These are phyloP conservation scores for Samsoniella hepiali DNA, from an alignment of 2,329 filamentous ascomycete species.

Conservation along the genomic window DNA sequence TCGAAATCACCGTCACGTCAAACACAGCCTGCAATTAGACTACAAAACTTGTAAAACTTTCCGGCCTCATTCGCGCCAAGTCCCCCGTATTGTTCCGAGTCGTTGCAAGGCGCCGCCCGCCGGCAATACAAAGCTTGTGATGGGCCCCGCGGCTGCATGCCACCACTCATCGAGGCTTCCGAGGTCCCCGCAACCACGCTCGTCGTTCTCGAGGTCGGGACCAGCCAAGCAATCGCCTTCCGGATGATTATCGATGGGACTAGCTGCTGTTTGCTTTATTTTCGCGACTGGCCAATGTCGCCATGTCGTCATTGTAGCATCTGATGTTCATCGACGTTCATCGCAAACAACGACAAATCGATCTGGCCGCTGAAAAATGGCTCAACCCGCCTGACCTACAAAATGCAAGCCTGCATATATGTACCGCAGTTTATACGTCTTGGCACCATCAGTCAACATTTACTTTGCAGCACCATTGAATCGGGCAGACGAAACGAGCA, in stretches of 20 bases:
- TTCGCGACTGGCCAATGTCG: not conserved
- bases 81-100: constrained; percentile 9
- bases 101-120: not conserved
- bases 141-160: constrained; percentile 2
- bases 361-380: not conserved
- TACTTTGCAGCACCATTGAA: not conserved
- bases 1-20: no score
- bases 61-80: not conserved
- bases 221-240: constrained; percentile 2
- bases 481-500: no score
- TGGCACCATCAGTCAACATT: not conserved
- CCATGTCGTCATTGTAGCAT: constrained; percentile 5
- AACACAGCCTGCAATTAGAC: not conserved
- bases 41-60: not conserved
- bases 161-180: not conserved
- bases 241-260: constrained; percentile 12
- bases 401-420: not conserved
- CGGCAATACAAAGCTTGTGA: constrained; percentile 16
- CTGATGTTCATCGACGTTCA: not conserved
- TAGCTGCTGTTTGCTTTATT: not conserved
- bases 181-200: not conserved
- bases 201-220: not conserved
- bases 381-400: not conserved
- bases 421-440: not conserved
- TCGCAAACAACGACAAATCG: not conserved